Evolutionary conservation across 345 rosid species (phyloP).

Genomic region (Arabis alpina): DNA sequence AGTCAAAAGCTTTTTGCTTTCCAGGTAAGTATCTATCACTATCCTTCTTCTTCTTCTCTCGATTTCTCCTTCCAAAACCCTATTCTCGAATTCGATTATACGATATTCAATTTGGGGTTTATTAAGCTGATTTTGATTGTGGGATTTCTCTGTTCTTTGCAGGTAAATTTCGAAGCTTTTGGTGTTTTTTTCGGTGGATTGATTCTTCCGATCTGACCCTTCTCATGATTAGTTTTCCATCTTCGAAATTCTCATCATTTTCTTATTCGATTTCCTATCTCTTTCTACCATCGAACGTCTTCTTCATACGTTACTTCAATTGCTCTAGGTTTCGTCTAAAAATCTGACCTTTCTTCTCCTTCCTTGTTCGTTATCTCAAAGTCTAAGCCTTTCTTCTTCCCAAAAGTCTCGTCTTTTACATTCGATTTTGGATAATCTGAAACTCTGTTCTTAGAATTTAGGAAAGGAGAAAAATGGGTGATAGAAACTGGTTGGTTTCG

Average conservation of each 20-base stretch:
- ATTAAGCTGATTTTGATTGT: constrained; percentile 13
- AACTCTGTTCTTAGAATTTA: constrained; percentile 20
- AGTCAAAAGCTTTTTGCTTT: constrained; percentile 43
- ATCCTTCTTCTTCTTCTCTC: constrained; percentile 23
- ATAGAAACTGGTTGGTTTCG: constrained; percentile 52
- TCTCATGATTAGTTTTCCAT: constrained; percentile 85
- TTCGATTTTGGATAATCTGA: constrained; percentile 28
- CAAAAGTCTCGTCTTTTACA: constrained; percentile 22
- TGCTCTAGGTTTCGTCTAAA: constrained; percentile 81
- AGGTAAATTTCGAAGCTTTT: constrained; percentile 23
- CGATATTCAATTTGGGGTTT: not conserved
- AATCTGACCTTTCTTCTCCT: constrained; percentile 53
- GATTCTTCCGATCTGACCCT: constrained; percentile 42
- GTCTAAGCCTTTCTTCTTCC: not conserved
- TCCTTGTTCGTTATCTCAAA: not conserved
- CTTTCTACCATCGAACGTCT: constrained; percentile 69
- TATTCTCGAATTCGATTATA: constrained; percentile 7
- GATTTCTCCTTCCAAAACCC: constrained; percentile 12
- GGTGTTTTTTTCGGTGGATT: constrained; percentile 33
- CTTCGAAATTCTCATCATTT: constrained; percentile 53
- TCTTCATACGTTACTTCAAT: constrained; percentile 78
- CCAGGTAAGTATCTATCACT: constrained; percentile 32
- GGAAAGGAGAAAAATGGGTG: constrained; percentile 60
- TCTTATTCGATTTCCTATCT: constrained; percentile 54
- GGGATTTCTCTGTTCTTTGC: constrained; percentile 2